phyloP scores from a whole-genome alignment of 2,329 filamentous ascomycete genomes.

The Ceratocystis albifundus region DNA sequence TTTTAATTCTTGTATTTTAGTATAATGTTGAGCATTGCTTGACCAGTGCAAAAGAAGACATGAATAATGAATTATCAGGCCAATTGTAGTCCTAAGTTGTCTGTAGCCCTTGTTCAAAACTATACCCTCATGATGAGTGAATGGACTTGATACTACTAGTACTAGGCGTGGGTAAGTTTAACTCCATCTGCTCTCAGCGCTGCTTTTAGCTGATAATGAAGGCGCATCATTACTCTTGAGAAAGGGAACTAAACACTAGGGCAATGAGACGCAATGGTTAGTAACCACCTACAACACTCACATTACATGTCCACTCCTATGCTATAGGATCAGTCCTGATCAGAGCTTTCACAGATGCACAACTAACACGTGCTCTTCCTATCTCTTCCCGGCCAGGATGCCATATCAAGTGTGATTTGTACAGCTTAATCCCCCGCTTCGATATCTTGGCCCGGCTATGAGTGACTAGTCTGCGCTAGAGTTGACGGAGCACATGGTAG shows the following conservation, averaged over 20 bases:
- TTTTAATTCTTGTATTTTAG: not conserved
- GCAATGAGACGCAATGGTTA: slow-evolving; percentile 32
- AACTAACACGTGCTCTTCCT: not conserved
- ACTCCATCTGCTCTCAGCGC: not conserved
- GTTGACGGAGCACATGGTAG: slow-evolving; percentile 26
- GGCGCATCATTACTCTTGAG: slow-evolving; percentile 30
- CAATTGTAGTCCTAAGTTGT: not conserved
- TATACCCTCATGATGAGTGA: not conserved
- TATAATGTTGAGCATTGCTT: not conserved
- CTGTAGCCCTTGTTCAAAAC: not conserved
- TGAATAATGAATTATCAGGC: not conserved
- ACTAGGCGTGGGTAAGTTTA: not conserved
- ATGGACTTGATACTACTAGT: not conserved
- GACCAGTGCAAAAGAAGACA: not conserved
- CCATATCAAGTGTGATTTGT: slow-evolving; percentile 26
- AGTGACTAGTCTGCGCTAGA: slow-evolving; percentile 28
- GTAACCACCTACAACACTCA: not conserved
- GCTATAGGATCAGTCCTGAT: too few species aligned
- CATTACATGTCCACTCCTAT: too few species aligned
- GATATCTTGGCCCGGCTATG: slow-evolving; percentile 26
- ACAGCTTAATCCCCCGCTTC: slow-evolving; percentile 25
- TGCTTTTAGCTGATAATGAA: not conserved
- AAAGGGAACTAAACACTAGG: slow-evolving; percentile 31
- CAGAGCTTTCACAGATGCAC: not conserved
- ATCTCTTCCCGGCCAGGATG: slow-evolving; percentile 1